Evolutionary conservation across 2,329 filamentous ascomycete genomes (phyloP), one percentile per base, ranked within the genome.

Genomic region (Sphaceloma murrayae): DNA sequence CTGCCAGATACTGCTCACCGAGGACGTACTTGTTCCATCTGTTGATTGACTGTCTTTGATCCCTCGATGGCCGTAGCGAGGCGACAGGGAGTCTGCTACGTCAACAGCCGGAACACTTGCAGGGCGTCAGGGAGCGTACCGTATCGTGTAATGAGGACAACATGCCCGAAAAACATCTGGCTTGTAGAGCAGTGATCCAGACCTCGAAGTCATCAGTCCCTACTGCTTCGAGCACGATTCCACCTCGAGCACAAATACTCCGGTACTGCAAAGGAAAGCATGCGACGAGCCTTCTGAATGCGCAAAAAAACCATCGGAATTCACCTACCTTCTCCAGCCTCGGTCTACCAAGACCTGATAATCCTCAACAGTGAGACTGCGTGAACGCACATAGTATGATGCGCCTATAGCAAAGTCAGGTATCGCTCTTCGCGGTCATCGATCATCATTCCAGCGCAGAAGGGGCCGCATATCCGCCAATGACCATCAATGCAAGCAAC

Each of bases 111-210:
- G n/a, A n/a, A n/a, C n/a, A n/a, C n/a, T n/a, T n/a, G n/a, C n/a
- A n/a, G n/a, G n/a, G n/a, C n/a, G n/a, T n/a, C n/a, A n/a, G n/a
- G n/a, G n/a, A n/a, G n/a, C 58, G 43, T 53, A 69, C 67, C 67
- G 77, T 44, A 91, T 79, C 1, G 83, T 87, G 60, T 89, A 96
- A 58, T 95, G 87, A 33, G 88, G 87, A 61, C 91, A 98, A 57
- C 91, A 98, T 49, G 86, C 84, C 46, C 78, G 72, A 47, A 74
- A 73, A 55, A 85, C 79, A 61, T 91, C 82, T 10, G 85, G 84
- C 49, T 85, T 78, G 63, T 91, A 91, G 38, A 91, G 67, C 6
- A 86, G 67, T 19, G 66, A 76, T 11, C 72, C 72, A 29, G 70
- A 73, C 52, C 70, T 63, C 24, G 32, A n/a, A n/a, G n/a, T n/a